Evolutionary conservation across 1,284 basidiomycete genomes (phyloP), one percentile per base, ranked within the genome.

Genomic region (Microbotryum saponariae): DNA sequence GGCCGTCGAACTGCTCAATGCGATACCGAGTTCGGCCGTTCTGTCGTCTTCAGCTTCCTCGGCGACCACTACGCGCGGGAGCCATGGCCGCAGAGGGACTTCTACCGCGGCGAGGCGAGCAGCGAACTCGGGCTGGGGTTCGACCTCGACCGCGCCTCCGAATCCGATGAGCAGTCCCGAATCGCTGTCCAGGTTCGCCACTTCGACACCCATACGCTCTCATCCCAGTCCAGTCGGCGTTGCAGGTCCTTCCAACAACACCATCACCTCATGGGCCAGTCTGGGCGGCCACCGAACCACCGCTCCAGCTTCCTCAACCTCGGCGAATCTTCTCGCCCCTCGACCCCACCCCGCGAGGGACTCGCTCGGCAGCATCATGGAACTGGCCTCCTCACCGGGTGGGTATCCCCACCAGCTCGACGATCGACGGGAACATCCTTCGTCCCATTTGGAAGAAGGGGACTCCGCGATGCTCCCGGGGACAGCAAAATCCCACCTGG

Each of bases 1-100:
- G 62, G 59, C 63, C 8, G 65, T 61, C 4, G 61, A 70, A 53
- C 59, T 69, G 29, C 53, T 69, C 12, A 50, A 56, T 1, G 54
- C 65, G 9, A 51, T 68, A 18, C 63, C 63, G 6, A 37, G 14
- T 18, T 42, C 37, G 37, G 37, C 37, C 37, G 14, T 42, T 3
- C 16, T 42, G 18, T 42, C 37, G 12, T 42, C 37, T 42, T 42
- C 37, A 42, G 37, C 37, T 42, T 42, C 37, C 37, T 42, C 23
- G 20, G 48, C 57, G 14, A 54, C 18, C 4, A 2, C 52, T 9
- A 37, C 44, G 44, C n/a, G 42, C 18, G 44, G 18, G 25, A 16
- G 51, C 42, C 1, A 27, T 31, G 14, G 29, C 20, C 37, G 37
- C 37, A 42, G 6, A 29, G 10, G 18, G 51, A 45, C 4, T 27